phyloP scores from a whole-genome alignment of 2,329 filamentous ascomycete species.

The Chalaropsis thielavioides region DNA sequence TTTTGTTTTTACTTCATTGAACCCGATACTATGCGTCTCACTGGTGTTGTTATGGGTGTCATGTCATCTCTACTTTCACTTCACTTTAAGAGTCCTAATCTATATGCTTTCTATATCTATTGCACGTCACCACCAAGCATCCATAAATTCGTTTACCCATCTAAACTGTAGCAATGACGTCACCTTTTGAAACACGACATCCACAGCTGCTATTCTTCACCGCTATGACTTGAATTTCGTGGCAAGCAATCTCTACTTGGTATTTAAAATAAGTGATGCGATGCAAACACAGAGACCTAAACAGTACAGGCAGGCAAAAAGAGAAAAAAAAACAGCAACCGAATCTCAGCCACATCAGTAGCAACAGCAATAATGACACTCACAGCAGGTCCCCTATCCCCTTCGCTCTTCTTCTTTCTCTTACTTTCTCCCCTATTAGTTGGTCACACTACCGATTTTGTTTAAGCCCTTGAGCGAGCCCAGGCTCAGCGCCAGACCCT shows the following conservation, averaged over 20 bases:
- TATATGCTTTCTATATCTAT: neutral
- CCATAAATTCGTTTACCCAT: too few species aligned
- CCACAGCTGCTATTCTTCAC: too few species aligned
- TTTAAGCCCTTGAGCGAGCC: conserved; percentile 90
- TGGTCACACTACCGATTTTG: conserved; percentile 46
- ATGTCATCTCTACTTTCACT: neutral
- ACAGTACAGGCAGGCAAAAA: conserved; percentile 4
- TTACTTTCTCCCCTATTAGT: neutral
- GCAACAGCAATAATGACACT: conserved; percentile 2
- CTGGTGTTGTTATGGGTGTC: neutral
- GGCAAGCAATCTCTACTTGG: neutral
- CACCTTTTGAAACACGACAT: neutral
- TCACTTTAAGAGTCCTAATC: neutral
- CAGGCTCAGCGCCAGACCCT: conserved; percentile 84
- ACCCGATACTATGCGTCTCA: neutral
- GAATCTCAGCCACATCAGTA: neutral
- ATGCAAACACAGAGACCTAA: conserved; percentile 10
- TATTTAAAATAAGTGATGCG: neutral
- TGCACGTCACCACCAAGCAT: neutral
- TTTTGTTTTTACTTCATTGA: neutral
- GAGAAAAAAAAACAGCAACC: conserved; percentile 13
- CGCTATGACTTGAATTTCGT: neutral
- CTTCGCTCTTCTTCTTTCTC: neutral
- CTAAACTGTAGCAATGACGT: neutral
- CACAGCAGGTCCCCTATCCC: neutral